Percentiles rank a stretch among this genome's conserved stretches.
Evolutionary conservation across 140 eudicot genomes (phyloP).

Genomic region (Senecio squalidus): DNA sequence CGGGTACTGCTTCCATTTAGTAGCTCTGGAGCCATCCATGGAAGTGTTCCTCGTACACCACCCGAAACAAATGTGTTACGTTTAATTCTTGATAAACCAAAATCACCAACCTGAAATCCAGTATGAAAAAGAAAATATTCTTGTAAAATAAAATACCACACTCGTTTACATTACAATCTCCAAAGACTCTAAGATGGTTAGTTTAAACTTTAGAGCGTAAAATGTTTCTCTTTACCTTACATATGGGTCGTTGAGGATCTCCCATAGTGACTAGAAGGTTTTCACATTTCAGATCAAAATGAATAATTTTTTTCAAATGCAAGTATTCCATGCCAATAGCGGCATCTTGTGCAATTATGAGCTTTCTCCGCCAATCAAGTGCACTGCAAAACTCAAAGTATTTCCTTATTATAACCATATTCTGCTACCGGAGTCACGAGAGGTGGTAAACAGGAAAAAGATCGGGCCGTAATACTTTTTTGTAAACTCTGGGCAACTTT

Average conservation of each 20-base stretch:
- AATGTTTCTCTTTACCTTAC: slow-evolving; percentile 46
- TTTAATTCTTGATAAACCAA: slow-evolving; percentile 12
- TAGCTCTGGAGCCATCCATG: slow-evolving; percentile 21
- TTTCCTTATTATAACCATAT: neutral
- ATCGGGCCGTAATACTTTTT: neutral
- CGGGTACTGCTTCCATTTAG: slow-evolving; percentile 50
- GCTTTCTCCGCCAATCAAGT: slow-evolving; percentile 57
- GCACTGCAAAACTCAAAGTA: slow-evolving; percentile 25
- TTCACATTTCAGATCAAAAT: slow-evolving; percentile 75
- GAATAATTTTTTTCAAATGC: slow-evolving; percentile 62
- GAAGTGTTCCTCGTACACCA: slow-evolving; percentile 14
- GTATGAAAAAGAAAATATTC: neutral
- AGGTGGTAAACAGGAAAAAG: no score
- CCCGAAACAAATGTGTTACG: slow-evolving; percentile 14
- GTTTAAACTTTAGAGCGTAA: neutral
- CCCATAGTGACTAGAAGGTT: slow-evolving; percentile 67
- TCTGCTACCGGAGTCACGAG: neutral
- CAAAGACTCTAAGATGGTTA: neutral
- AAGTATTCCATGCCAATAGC: slow-evolving; percentile 82
- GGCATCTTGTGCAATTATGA: slow-evolving; percentile 64
- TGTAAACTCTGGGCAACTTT: no score
- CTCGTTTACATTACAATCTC: neutral
- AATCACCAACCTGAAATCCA: slow-evolving; percentile 52
- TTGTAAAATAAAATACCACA: neutral
- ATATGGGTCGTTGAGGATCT: slow-evolving; percentile 63